Base-by-base conservation (phyloP, 2,329 filamentous ascomycete genomes). In the Cryphonectria japonica region DNA sequence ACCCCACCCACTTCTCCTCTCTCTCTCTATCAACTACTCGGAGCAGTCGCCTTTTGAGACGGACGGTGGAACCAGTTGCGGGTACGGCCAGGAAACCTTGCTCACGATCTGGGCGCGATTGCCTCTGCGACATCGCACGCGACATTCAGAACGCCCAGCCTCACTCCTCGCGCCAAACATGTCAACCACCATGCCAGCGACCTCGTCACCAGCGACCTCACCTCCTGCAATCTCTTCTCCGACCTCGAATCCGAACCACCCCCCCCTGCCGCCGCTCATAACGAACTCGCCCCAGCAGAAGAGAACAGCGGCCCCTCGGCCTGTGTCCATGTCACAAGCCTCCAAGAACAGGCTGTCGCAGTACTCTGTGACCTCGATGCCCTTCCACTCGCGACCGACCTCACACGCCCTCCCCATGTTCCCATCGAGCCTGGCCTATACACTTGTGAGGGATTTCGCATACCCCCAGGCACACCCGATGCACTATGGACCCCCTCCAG, bases 381-480 rank as follows among this genome's bases (percentile, higher is more conserved):
- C 87, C 66, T 87, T 88, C 73, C 88, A 91, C 73, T 97, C 94
- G 74, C 90, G 94, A 72, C 93, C 94, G 29, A 87, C 87, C 69
- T 97, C 94, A n/a, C 88, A 92, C 78, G 87, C 93, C 73, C 95
- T 96, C 78, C 92, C 94, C 22, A 85, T 92, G 77, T 96, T 94
- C 81, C 92, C 94, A 76, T 96, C 94, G 71, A 97, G 91, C 78
- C 88, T 98, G 26, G 82, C 93, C 8, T 98, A 98, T 80, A 91
- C 94, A n/a, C 86, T 93, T 61, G 95, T 99, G 75, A 92, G 96
- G 78, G 96, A 99, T 85, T 99, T 98, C 83, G 96, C 96, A 75
- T 99, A 98, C 79, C 90, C 93, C 43, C 79, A 88, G 37, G 86
- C 87, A 69, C 93, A 98, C 80, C 94, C 93, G 60, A 86, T 98